Base-by-base conservation (phyloP, 2,329 filamentous ascomycete genomes). In the Fusarium mangiferae region DNA sequence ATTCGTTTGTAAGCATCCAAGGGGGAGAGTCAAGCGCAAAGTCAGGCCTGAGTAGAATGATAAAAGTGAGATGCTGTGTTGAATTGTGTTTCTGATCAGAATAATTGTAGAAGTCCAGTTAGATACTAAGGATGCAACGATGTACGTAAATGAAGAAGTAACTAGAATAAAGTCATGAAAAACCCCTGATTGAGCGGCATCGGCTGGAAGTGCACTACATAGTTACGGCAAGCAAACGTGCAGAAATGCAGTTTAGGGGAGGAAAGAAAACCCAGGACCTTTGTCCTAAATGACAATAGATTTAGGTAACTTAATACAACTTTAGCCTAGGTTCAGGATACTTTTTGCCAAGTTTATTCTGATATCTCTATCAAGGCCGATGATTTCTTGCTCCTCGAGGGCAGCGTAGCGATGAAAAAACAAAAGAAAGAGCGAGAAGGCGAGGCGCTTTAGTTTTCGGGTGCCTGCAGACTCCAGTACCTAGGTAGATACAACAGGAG, bases 21-120 rank as follows among this genome's bases (percentile, higher is more conserved):
- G 28, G 76, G 67, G 65, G 63, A 30, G 60, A 52, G 13, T 39
- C 33, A 49, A 18, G 54, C 35, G 69, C 63, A 20, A 55, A 39
- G 54, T 70, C 73, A 8, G 65, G 45, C 68, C 70, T 78, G 46
- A 52, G 48, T n/a, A 57, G 51, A 24, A 38, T 36, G 15, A 28
- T 36, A 24, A 30, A 48, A 44, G 44, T 18, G 20, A 24, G 20
- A 17, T 44, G 22, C 44, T 35, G 33, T 60, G 56, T 38, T 55
- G 41, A 24, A 15, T 7, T 30, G 13, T 15, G 36, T 35, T 42
- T 42, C 17, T 17, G 42, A 35, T 41, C 22, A 38, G 28, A 38
- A n/a, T 26, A 41, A 26, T 42, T 11, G 10, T 28, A 44, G n/a
- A 39, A 42, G 24, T 39, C 46, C 22, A 49, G 17, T 17, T 14